Conservation (phyloP, 2,329 filamentous ascomycete genomes). For the Aureobasidium sp. region DNA sequence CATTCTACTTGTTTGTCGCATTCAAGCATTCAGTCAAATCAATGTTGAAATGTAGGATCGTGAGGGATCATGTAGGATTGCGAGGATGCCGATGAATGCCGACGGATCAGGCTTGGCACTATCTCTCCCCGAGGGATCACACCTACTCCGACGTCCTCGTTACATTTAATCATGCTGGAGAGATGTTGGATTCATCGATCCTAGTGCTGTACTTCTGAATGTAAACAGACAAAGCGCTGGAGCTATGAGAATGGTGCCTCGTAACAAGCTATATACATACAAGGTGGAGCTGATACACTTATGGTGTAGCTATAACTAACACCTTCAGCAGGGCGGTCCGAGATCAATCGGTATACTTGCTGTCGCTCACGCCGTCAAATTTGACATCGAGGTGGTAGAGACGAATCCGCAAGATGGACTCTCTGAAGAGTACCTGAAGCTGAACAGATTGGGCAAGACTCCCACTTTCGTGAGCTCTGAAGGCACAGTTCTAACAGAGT, state of each 20-base stretch:
- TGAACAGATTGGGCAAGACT: slow-evolving; percentile 82
- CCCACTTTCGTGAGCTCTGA: slow-evolving; percentile 88
- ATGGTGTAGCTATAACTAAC: neutral
- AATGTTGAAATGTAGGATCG: neutral
- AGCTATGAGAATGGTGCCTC: neutral
- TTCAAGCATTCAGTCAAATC: too few species aligned
- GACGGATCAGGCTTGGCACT: neutral
- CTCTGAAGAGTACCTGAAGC: slow-evolving; percentile 69
- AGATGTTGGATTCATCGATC: neutral
- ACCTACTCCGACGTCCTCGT: neutral
- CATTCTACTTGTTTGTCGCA: neutral
- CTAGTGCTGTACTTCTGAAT: neutral
- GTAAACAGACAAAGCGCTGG: too few species aligned
- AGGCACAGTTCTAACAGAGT: slow-evolving; percentile 82
- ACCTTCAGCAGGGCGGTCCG: slow-evolving; percentile 63
- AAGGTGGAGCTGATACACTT: neutral
- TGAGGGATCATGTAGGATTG: neutral
- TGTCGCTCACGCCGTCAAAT: slow-evolving; percentile 92
- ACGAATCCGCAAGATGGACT: slow-evolving; percentile 58
- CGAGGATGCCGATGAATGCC: neutral
- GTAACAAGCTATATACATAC: neutral
- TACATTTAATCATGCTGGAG: neutral
- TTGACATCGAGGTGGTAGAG: slow-evolving; percentile 79
- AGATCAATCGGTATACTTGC: slow-evolving; percentile 82
- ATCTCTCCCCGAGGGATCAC: neutral